Evolutionary conservation across 2,329 filamentous ascomycete species (phyloP).

Genomic region (Ophiocordyceps camponoti-saundersi): DNA sequence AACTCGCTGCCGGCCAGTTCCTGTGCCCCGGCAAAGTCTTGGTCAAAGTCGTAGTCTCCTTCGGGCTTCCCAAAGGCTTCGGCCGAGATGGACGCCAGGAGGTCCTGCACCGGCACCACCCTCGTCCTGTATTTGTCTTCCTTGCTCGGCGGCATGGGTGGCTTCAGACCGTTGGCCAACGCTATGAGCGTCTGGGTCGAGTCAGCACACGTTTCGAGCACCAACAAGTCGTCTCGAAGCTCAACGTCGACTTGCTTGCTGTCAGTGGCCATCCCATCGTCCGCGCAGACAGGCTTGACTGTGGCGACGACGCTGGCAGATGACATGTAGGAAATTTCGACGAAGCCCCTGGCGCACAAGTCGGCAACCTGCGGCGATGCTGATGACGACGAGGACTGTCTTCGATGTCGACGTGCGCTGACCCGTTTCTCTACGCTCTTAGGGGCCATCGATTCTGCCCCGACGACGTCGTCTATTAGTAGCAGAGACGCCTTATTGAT

Average conservation of each 20-base stretch:
- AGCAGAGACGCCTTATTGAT: conserved; percentile 71
- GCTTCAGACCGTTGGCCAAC: conserved; percentile 62
- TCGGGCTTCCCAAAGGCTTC: conserved; percentile 57
- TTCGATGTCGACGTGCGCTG: conserved; percentile 7
- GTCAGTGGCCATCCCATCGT: conserved; percentile 15
- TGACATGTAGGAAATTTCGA: conserved; percentile 75
- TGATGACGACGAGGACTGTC: conserved; percentile 10
- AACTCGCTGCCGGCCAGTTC: conserved; percentile 24
- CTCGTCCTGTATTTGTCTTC: conserved; percentile 77
- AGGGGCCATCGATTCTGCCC: conserved; percentile 2
- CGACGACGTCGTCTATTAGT: conserved; percentile 56
- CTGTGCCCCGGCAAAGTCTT: conserved; percentile 40
- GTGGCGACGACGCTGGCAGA: conserved; percentile 55
- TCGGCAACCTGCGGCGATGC: conserved; percentile 35
- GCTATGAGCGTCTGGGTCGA: conserved; percentile 84
- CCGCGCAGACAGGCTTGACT: conserved; percentile 34
- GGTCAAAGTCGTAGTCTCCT: conserved; percentile 44
- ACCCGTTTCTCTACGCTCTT: conserved; percentile 2
- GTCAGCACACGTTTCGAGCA: conserved; percentile 90
- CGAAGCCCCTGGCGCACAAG: conserved; percentile 54
- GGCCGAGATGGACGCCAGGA: conserved; percentile 78
- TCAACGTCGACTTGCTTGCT: conserved; percentile 58
- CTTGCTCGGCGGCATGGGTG: conserved; percentile 67
- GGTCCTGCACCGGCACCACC: conserved; percentile 69
- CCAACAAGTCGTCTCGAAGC: conserved; percentile 67